Conservation (phyloP, 352 stramenopile species). For the Pythium sp. region DNA sequence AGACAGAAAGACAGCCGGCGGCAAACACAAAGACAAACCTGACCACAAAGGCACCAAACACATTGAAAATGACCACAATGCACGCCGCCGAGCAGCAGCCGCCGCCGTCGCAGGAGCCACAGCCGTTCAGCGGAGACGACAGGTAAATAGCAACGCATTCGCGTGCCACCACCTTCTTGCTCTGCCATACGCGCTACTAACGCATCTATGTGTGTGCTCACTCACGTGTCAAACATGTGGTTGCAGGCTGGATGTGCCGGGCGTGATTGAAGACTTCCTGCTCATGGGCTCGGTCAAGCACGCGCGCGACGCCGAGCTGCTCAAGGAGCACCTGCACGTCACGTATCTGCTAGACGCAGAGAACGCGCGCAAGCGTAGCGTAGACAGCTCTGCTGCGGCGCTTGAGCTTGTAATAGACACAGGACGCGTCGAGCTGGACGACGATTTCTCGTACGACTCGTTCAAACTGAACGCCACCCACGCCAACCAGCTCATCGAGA, state of each 20-base stretch:
- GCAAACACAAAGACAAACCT: not conserved
- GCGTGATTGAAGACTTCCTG: constrained; percentile 49
- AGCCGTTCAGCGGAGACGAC: constrained; percentile 14
- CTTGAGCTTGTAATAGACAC: constrained; percentile 28
- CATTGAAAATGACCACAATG: constrained; percentile 12
- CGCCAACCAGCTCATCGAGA: constrained; percentile 48
- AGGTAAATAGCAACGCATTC: constrained; percentile 10
- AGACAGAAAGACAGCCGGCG: not conserved
- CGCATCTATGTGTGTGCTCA: not conserved
- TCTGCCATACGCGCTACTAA: not conserved
- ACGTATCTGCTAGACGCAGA: constrained; percentile 53
- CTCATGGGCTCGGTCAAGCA: constrained; percentile 64
- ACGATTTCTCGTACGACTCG: constrained; percentile 57
- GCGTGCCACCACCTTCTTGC: too few relatives aligned
- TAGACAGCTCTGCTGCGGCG: constrained; percentile 14
- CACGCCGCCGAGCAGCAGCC: not conserved
- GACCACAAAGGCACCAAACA: not conserved
- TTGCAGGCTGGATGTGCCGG: constrained; percentile 56
- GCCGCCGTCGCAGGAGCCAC: constrained; percentile 8
- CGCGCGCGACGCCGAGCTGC: constrained; percentile 44
- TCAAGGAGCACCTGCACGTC: constrained; percentile 52
- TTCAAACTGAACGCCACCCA: constrained; percentile 42
- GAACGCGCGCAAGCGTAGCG: constrained; percentile 56
- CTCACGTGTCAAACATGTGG: not conserved
- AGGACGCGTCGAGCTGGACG: constrained; percentile 55